These are phyloP conservation scores for Globisporangium nodosum DNA, from an alignment of 352 stramenopile species.

Conservation along the genomic window DNA sequence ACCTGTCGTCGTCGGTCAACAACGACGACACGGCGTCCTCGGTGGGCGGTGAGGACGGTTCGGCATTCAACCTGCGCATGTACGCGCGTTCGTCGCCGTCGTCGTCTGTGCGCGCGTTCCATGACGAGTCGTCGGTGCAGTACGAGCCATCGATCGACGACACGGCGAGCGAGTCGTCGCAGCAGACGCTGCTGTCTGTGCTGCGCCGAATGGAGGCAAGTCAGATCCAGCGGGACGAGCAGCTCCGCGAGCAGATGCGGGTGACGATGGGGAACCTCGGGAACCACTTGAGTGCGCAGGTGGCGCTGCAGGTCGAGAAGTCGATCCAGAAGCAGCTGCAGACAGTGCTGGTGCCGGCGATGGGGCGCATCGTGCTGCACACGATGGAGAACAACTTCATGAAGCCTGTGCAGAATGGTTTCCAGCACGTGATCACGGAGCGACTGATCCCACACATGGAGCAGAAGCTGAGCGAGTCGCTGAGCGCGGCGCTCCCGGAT, in stretches of 20 bases:
- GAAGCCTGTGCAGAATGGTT: constrained; percentile 76
- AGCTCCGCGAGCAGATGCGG: constrained; percentile 64
- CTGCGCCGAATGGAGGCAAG: constrained; percentile 69
- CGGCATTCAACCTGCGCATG: constrained; percentile 41
- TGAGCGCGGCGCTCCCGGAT: constrained; percentile 47
- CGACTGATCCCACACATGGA: constrained; percentile 71
- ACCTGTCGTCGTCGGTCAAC: constrained; percentile 4
- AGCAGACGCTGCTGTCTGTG: constrained; percentile 48
- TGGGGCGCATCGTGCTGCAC: constrained; percentile 81
- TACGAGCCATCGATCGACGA: constrained; percentile 73
- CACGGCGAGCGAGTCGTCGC: constrained; percentile 46
- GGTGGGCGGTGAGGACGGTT: constrained; percentile 43
- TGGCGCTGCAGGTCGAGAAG: constrained; percentile 72
- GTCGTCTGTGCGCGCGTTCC: constrained; percentile 72
- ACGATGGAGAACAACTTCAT: constrained; percentile 89
- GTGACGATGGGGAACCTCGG: constrained; percentile 51
- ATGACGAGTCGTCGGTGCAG: constrained; percentile 64
- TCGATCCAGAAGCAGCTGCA: constrained; percentile 82
- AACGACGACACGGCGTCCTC: constrained; percentile 51
- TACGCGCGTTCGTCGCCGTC: constrained; percentile 74
- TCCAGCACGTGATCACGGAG: constrained; percentile 71
- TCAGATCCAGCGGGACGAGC: constrained; percentile 63
- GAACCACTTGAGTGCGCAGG: constrained; percentile 49
- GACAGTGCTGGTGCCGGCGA: constrained; percentile 72
- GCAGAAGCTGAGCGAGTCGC: constrained; percentile 57